phyloP scores from a whole-genome alignment of 345 rosid genomes.

The Hirschfeldia incana region DNA sequence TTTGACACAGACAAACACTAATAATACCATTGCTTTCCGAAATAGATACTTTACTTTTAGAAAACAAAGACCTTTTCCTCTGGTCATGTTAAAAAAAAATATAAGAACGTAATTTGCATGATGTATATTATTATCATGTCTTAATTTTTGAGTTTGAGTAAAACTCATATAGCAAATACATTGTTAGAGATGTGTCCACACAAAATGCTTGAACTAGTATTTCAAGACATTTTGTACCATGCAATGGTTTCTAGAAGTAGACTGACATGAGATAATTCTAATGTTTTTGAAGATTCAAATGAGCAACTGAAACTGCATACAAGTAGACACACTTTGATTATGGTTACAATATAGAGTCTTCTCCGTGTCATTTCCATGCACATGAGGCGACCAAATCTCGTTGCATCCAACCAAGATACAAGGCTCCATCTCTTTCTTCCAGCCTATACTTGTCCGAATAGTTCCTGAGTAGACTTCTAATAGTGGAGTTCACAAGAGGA shows the following conservation, averaged over 20 bases:
- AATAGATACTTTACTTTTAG: neutral
- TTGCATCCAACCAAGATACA: slow-evolving; percentile 89
- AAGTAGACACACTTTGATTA: slow-evolving; percentile 19
- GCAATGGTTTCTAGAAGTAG: neutral
- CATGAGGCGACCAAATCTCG: slow-evolving; percentile 92
- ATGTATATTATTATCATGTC: neutral
- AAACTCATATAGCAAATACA: neutral
- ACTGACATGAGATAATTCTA: neutral
- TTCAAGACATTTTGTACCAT: neutral
- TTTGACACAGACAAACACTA: neutral
- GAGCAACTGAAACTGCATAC: slow-evolving; percentile 21
- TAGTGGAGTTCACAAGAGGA: slow-evolving; percentile 73
- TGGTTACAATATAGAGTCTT: slow-evolving; percentile 2
- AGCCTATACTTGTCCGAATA: slow-evolving; percentile 69
- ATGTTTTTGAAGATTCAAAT: slow-evolving; percentile 20
- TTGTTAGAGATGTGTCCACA: neutral
- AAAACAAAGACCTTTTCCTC: neutral
- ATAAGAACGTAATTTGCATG: neutral
- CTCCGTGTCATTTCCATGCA: slow-evolving; percentile 67
- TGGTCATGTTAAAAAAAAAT: neutral
- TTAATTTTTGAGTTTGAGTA: neutral
- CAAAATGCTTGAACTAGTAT: neutral
- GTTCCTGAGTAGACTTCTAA: slow-evolving; percentile 62
- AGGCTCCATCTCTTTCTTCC: slow-evolving; percentile 80
- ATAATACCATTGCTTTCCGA: neutral